phyloP scores from a whole-genome alignment of 1,139 yeast species.

The Taphrina confusa region DNA sequence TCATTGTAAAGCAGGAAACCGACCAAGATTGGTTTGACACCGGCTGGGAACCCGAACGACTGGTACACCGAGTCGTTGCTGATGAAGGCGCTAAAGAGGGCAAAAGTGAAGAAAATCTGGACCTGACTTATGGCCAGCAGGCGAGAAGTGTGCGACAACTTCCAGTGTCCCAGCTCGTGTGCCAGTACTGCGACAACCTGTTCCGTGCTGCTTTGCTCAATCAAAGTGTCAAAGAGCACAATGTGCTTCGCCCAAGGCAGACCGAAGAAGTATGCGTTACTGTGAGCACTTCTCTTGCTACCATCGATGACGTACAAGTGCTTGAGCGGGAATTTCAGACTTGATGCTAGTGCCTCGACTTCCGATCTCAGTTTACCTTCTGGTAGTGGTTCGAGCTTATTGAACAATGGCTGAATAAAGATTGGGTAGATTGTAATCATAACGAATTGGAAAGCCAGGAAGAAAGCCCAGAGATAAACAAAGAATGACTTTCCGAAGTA shows the following conservation, averaged over 20 bases:
- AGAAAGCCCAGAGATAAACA: constrained; percentile 71
- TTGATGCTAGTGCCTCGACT: constrained; percentile 74
- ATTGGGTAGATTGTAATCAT: constrained; percentile 76
- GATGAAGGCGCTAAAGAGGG: constrained; percentile 75
- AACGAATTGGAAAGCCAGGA: constrained; percentile 69
- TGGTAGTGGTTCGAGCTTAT: constrained; percentile 83
- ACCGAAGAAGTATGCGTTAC: constrained; percentile 94
- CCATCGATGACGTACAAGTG: constrained; percentile 89
- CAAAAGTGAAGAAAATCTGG: constrained; percentile 65
- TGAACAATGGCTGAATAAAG: constrained; percentile 85
- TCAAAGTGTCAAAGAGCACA: constrained; percentile 86
- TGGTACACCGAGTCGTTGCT: constrained; percentile 73
- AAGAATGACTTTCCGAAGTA: constrained; percentile 78
- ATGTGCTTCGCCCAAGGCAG: constrained; percentile 96
- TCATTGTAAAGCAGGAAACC: constrained; percentile 71
- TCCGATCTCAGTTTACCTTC: constrained; percentile 83
- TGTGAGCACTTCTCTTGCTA: constrained; percentile 90
- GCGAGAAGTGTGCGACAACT: constrained; percentile 76
- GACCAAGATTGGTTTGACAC: constrained; percentile 60
- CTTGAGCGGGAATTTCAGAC: constrained; percentile 79
- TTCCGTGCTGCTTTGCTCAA: constrained; percentile 69
- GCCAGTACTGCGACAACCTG: constrained; percentile 94
- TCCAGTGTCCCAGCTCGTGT: constrained; percentile 98
- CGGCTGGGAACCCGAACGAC: constrained; percentile 69
- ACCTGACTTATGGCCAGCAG: constrained; percentile 65